Base-by-base conservation (phyloP, 169 alveolate species). In the Plasmodium berghei region DNA sequence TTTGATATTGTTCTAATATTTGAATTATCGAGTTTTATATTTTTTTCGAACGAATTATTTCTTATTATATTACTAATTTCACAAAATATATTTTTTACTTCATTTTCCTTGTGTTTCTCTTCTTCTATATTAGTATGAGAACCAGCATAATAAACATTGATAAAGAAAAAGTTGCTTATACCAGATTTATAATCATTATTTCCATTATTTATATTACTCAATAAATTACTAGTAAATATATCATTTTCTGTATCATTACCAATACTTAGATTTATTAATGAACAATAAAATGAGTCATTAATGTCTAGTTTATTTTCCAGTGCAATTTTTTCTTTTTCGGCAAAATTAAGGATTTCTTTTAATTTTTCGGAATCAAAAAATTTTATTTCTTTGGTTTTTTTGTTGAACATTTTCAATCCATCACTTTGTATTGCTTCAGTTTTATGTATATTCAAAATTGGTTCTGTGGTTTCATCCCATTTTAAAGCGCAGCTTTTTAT, bases 401-500 rank as follows among this genome's bases (percentile, higher is more conserved):
- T 49, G 45, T 45, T 83, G 66, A 83, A 83, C 20, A 45, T 55
- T 46, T 83, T 83, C 18, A 83, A 55, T 66, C 69, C 90, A 54
- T 52, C 66, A 5, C 14, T 40, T n/a, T 2, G 56, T 52, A 70
- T n/a, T 12, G 42, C 10, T 26, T 67, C 69, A 1, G 3, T 26
- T 28, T 80, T 49, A 40, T 5, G 52, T 10, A 54, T 48, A 67
- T 40, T n/a, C 28, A 28, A 52, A 5, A 12, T 61, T 34, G 40
- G 54, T 40, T 42, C 63, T 26, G 28, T 63, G 22, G 26, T 67
- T 54, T 66, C 83, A 34, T 73, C 72, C n/a, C 72, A 18, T 61
- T 67, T 83, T 66, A 83, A 83, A 5, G 90, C 58, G 24, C 85
- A 83, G 42, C 90, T 83, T 83, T 66, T 83, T 55, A 66, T 83